Evolutionary conservation across 1,139 yeast genomes (phyloP).

Genomic region (Kluyveromyces sp.): DNA sequence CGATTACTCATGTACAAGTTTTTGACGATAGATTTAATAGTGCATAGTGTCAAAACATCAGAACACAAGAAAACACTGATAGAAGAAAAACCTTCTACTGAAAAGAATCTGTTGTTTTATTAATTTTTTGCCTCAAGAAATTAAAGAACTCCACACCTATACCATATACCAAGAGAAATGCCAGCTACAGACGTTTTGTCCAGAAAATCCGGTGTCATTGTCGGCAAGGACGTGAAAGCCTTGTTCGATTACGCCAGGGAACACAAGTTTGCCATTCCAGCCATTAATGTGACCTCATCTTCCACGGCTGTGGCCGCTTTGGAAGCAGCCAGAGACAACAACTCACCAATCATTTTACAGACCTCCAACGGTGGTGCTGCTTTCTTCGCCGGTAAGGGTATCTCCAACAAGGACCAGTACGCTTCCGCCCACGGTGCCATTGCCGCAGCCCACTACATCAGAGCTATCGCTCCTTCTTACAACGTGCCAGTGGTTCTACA

Average conservation of each 20-base stretch:
- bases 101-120: not conserved
- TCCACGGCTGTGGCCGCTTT: constrained; percentile 95
- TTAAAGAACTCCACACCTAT: too few species aligned
- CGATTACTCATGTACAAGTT: too few species aligned
- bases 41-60: not conserved
- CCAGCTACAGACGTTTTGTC: constrained; percentile 62
- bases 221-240: constrained; percentile 94
- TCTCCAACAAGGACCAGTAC: constrained; percentile 82
- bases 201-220: constrained; percentile 95
- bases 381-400: constrained; percentile 99
- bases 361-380: constrained; percentile 99
- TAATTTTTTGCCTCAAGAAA: not conserved
- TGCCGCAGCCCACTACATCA: constrained; percentile 98
- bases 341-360: constrained; percentile 94
- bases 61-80: not conserved
- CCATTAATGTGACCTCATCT: constrained; percentile 95
- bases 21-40: too few species aligned
- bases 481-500: constrained; percentile 96
- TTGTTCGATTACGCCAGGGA: constrained; percentile 91
- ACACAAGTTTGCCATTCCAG: constrained; percentile 95
- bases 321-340: constrained; percentile 96
- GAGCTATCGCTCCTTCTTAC: constrained; percentile 93
- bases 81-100: not conserved
- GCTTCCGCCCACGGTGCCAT: constrained; percentile 94
- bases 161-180: constrained; percentile 29